These are phyloP conservation scores for Diaporthe aspalathi DNA, from an alignment of 2,329 filamentous ascomycete species.

Conservation along the genomic window DNA sequence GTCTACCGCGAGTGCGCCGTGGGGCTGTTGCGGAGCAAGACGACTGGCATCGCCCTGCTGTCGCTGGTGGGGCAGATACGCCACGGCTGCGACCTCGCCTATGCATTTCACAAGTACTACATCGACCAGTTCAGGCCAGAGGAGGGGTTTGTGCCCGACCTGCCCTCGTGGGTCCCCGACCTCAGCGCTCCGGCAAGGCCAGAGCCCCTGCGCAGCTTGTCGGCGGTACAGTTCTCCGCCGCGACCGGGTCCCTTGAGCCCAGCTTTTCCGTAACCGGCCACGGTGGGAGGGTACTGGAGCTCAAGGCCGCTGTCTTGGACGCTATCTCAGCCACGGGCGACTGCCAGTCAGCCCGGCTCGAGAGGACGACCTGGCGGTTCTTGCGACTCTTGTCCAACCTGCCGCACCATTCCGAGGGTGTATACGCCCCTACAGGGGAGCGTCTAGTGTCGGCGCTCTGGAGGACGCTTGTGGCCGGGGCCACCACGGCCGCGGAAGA, in stretches of 20 bases:
- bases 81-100: neutral
- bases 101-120: neutral
- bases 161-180: slow-evolving; percentile 3
- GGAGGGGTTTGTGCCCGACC: neutral
- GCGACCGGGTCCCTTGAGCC: neutral
- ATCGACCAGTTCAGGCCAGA: neutral
- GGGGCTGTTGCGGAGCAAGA: neutral
- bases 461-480: neutral
- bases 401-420: neutral
- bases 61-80: neutral
- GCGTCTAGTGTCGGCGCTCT: slow-evolving; percentile 3
- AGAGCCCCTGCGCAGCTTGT: neutral
- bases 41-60: neutral
- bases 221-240: neutral
- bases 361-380: neutral
- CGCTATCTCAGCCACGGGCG: neutral
- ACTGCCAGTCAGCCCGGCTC: neutral
- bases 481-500: neutral
- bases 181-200: slow-evolving; percentile 6
- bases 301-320: neutral
- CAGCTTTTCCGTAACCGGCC: neutral
- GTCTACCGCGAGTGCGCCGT: neutral
- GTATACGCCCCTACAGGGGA: neutral
- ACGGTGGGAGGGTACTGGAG: neutral
- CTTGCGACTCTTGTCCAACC: neutral